A percentile compares a stretch with the other conserved stretches of the same genome.
These are phyloP conservation scores for Saccharomycopsis fermentans DNA, from an alignment of 805 yeast genomes.

Conservation along the genomic window DNA sequence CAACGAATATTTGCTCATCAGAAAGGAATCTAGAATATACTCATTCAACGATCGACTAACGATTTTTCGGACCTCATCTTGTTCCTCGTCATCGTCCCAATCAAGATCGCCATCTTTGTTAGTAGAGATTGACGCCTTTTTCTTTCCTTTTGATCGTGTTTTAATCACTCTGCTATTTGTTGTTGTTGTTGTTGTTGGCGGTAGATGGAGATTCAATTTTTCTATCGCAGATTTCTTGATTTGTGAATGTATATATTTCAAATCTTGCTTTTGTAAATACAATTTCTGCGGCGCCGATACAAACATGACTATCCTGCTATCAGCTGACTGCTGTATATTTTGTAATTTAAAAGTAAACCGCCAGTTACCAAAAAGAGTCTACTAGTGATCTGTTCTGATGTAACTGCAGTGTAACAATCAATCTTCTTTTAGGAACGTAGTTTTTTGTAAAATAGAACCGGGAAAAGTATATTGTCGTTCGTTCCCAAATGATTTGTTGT, in stretches of 20 bases:
- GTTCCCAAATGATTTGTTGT: no score
- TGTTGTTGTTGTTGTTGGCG: conserved; percentile 16
- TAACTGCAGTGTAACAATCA: no score
- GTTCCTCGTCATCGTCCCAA: neutral
- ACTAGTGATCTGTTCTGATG: no score
- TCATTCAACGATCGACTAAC: neutral
- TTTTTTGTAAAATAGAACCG: no score
- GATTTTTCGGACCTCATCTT: neutral
- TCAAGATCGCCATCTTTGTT: neutral
- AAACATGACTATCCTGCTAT: conserved; percentile 8
- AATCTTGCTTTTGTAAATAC: conserved; percentile 42
- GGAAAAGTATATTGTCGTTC: no score
- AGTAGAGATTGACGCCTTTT: neutral
- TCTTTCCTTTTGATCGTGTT: neutral
- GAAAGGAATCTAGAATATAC: neutral
- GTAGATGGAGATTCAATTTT: conserved; percentile 42
- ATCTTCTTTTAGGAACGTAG: no score
- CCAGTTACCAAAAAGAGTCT: no score
- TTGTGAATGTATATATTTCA: conserved; percentile 37
- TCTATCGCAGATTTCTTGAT: conserved; percentile 32
- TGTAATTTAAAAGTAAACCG: no score
- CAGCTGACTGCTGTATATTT: neutral
- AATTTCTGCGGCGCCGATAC: conserved; percentile 31
- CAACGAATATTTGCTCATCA: neutral
- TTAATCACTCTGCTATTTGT: neutral